Conservation (phyloP, 345 rosid genomes). For the Citrus maxima region DNA sequence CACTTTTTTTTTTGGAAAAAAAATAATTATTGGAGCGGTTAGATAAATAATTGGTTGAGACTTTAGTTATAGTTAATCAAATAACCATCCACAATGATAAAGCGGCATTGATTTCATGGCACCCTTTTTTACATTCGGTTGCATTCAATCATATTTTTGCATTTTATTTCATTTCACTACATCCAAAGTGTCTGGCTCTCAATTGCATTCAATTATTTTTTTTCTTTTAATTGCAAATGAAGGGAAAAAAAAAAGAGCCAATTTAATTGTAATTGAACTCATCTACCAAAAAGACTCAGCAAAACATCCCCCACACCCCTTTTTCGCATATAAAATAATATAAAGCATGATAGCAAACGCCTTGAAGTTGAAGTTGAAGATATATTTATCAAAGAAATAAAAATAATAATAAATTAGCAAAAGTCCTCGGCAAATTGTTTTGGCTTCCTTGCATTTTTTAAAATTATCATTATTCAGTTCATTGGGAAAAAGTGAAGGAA, state of each 20-base stretch:
- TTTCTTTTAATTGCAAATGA: neutral
- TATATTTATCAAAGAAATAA: neutral
- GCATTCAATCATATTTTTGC: neutral
- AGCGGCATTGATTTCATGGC: neutral
- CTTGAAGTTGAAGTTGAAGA: neutral
- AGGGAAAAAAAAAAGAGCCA: neutral
- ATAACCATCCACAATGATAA: neutral
- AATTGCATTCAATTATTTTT: neutral
- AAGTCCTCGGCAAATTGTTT: neutral
- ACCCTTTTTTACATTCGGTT: neutral
- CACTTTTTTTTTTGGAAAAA: too few relatives aligned
- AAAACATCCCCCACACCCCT: too few relatives aligned
- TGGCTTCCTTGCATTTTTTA: conserved; percentile 3
- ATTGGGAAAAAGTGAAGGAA: neutral
- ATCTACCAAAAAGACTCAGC: neutral
- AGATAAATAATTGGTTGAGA: neutral
- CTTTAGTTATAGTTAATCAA: neutral
- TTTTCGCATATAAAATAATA: too few relatives aligned
- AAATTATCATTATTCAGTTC: neutral
- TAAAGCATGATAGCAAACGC: neutral
- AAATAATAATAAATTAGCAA: neutral
- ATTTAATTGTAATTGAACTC: too few relatives aligned
- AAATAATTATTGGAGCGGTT: neutral
- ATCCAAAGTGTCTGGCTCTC: neutral
- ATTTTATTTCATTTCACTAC: neutral